phyloP scores from a whole-genome alignment of 768 basidiomycete species.

The Chiua virens region DNA sequence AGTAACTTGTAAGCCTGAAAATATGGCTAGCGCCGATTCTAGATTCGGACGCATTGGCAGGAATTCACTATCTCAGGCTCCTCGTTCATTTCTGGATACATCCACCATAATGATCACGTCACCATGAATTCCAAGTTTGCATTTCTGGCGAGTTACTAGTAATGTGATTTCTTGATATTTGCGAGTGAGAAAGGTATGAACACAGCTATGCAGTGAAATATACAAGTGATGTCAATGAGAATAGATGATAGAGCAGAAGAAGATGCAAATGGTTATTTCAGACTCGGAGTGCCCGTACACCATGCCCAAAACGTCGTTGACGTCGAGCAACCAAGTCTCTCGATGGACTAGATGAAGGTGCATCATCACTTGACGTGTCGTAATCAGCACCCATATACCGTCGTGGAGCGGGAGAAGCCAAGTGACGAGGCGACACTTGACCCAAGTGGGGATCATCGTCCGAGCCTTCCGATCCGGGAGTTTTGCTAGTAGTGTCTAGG shows the following conservation, averaged over 20 bases:
- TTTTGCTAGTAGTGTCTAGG: background rate
- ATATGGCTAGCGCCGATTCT: no score
- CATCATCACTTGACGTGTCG: conserved; percentile 51
- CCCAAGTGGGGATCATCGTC: conserved; percentile 66
- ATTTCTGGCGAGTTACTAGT: no score
- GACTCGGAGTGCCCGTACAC: background rate
- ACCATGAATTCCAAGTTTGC: no score
- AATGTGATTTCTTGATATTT: conserved; percentile 6
- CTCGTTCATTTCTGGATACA: no score
- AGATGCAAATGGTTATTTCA: conserved; percentile 12
- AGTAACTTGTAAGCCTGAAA: no score
- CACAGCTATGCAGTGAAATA: conserved; percentile 23
- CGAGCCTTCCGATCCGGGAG: conserved; percentile 37
- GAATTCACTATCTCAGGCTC: no score
- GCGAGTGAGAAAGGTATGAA: conserved; percentile 9
- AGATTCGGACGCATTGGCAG: no score
- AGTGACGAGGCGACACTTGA: conserved; percentile 68
- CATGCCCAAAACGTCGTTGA: conserved; percentile 32
- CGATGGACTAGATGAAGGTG: conserved; percentile 46
- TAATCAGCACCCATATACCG: conserved; percentile 35
- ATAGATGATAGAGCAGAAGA: conserved; percentile 16
- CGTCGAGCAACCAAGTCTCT: conserved; percentile 43
- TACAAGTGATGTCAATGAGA: conserved; percentile 20
- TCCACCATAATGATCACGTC: no score
- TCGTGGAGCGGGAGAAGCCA: conserved; percentile 60